These are phyloP conservation scores for Cercospora sesami DNA, from an alignment of 2,329 filamentous ascomycete genomes.

Conservation along the genomic window DNA sequence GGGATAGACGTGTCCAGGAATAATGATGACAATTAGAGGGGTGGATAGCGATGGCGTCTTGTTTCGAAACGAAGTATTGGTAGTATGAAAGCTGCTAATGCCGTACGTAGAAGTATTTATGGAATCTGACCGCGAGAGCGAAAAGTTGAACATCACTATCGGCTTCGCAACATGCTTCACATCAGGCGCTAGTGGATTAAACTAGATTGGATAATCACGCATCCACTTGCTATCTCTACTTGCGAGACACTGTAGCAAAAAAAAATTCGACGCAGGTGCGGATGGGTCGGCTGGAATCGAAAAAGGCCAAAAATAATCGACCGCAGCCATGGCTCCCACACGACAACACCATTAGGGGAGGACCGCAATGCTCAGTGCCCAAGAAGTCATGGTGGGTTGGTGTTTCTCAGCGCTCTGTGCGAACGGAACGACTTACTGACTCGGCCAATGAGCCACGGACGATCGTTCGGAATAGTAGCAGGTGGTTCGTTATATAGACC, in stretches of 20 bases:
- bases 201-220: neutral
- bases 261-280: neutral
- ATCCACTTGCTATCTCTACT: neutral
- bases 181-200: neutral
- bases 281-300: neutral
- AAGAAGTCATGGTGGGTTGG: neutral
- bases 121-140: neutral
- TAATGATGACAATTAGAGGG: neutral
- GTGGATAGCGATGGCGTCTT: neutral
- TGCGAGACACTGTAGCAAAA: neutral
- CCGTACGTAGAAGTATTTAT: neutral
- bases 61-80: neutral
- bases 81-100: neutral
- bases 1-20: slow-evolving; percentile 25
- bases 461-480: neutral
- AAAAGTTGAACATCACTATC: neutral
- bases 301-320: neutral
- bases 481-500: neutral
- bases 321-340: neutral
- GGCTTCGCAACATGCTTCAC: neutral
- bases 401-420: neutral
- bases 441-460: neutral
- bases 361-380: neutral
- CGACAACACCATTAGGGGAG: neutral
- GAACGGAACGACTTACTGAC: neutral